Base-by-base conservation (phyloP, 2,329 filamentous ascomycete genomes). In the Claviceps sp. region DNA sequence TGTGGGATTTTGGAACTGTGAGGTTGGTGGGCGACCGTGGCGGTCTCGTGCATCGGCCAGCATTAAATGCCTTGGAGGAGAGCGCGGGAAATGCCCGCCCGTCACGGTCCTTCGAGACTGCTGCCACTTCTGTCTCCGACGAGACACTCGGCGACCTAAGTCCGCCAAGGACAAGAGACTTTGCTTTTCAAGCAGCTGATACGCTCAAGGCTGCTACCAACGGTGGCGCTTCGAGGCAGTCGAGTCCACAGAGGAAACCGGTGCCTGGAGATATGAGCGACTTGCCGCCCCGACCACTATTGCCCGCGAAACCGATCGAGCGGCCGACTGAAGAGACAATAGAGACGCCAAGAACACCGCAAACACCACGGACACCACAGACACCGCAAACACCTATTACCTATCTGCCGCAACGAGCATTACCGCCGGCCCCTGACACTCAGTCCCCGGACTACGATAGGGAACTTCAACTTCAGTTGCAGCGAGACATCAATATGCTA, bases 1-100 rank as follows among this genome's bases (percentile, higher is more conserved):
- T 97, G 64, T 98, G 93, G 93, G 93, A 98, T 66, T 98, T 98
- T 71, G 93, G 93, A 44, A 98, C 93, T 0, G 88, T 98, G 50
- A 79, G 90, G 52, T 83, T 94, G 5, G 82, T 84, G n/a, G 79
- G 78, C 36, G 80, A 83, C 50, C 77, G 80, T 29, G 81, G 82
- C 54, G 76, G 75, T 34, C 63, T 79, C 1, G 62, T 77, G 7
- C 70, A 69, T 45, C 71, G 80, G 46, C 75, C 76, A 0, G 83
- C 83, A 3, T 71, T 80, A 16, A 76, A 85, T 58, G 74, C 82
- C 0, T 81, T 95, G 82, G 89, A 87, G 57, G 87, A 90, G 54
- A 84, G 85, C 36, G 85, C 84, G 13, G 83, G 86, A 17, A 95
- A 95, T 64, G 80, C 85, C 17, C 78, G 89, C 53, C 76, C 79